Evolutionary conservation across 495 filamentous ascomycete species (phyloP), one percentile per base, ranked within the genome.

Genomic region (Aspergillus conjunctus): DNA sequence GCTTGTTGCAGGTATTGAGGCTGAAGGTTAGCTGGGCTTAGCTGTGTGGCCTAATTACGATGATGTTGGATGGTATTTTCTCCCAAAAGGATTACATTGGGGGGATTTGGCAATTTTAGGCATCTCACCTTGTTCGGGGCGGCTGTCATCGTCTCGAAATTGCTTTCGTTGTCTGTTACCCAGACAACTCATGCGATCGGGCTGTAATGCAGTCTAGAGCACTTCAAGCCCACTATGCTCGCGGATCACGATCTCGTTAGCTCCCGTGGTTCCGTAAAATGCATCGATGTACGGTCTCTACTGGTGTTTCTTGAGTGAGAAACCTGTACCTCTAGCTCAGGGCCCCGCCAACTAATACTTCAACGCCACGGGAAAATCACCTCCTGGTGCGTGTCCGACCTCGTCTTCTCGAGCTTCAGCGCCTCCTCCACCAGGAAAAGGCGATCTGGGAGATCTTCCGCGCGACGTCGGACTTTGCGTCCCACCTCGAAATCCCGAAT

Each of bases 61-160:
- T 63, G 80, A 81, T 69, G 73, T 79, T 8, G 82, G 82, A 2
- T 85, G 81, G 77, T 69, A 55, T 32, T 60, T 67, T 20, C 17
- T 10, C 12, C 10, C 12, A 11, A 31, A 43, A 56, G 5, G 10
- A 8, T 12, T 56, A 6, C 11, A 3, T 5, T n/a, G 44, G 30
- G 1, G 9, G 0, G 26, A 48, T 10, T 20, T 5, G 15, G 14
- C 31, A n/a, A 51, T 51, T 33, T 62, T 30, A 71, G 62, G 67
- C 82, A 84, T 64, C 83, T 83, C 50, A 84, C 81, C 0, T 76
- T 74, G 1, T 73, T 85, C 22, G 81, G 82, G 8, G 81, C 81
- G 4, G 81, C 81, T 0, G 75, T 81, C 0, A 79, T 74, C 0
- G 79, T 82, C 0, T 75, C 78, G 15, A 81, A 79, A 58, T 62